Percentiles rank a stretch among this genome's conserved stretches.
These are phyloP conservation scores for Apiospora malaysiana DNA, from an alignment of 2,329 filamentous ascomycete species.

Conservation along the genomic window DNA sequence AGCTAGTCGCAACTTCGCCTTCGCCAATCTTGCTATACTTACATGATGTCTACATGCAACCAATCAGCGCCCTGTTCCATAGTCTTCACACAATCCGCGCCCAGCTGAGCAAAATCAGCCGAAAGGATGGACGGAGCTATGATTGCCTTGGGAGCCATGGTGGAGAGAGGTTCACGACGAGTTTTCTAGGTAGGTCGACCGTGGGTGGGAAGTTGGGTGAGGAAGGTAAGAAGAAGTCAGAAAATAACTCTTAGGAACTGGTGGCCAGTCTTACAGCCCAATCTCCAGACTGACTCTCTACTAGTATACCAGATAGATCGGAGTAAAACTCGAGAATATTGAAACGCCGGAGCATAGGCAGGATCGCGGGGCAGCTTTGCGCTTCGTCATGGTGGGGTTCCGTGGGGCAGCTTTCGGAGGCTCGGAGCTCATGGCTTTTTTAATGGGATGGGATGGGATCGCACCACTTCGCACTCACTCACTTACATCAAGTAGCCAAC, in stretches of 20 bases:
- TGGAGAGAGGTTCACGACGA: not conserved
- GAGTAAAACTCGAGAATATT: not conserved
- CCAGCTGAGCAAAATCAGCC: slow-evolving; percentile 90
- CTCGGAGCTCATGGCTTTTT: not conserved
- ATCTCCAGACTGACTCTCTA: not conserved
- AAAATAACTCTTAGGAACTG: not conserved
- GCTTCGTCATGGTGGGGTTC: slow-evolving; percentile 13
- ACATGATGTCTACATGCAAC: slow-evolving; percentile 94
- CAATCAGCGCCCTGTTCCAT: slow-evolving; percentile 89
- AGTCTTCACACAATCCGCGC: slow-evolving; percentile 83
- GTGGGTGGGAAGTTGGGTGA: not conserved
- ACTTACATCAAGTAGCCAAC: not conserved
- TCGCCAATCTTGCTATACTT: slow-evolving; percentile 32
- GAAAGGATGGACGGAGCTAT: slow-evolving; percentile 98
- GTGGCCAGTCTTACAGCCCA: not conserved
- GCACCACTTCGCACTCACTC: not conserved
- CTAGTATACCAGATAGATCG: not conserved
- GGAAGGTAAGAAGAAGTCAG: not conserved
- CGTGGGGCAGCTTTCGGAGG: slow-evolving; percentile 4
- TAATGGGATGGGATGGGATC: not conserved
- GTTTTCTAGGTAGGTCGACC: not conserved
- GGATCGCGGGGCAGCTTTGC: slow-evolving; percentile 11
- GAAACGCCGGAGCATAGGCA: not conserved
- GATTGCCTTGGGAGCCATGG: slow-evolving; percentile 88
- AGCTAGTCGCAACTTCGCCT: slow-evolving; percentile 17